phyloP scores from a whole-genome alignment of 2,329 filamentous ascomycete genomes.

The Raffaelea ambrosiae region DNA sequence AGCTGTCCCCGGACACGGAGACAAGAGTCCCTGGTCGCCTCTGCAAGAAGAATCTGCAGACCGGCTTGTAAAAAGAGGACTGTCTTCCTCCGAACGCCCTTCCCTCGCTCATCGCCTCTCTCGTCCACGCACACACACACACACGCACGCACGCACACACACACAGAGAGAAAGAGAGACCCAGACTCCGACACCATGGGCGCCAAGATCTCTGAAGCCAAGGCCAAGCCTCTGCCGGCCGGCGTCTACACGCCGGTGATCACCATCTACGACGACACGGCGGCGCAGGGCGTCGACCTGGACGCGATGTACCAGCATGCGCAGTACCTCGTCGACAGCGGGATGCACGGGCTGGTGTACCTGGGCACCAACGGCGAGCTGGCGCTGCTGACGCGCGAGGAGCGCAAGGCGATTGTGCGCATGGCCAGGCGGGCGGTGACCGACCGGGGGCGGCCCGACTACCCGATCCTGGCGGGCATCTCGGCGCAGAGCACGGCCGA shows the following conservation, averaged over 20 bases:
- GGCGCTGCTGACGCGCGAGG: constrained; percentile 28
- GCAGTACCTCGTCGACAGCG: constrained; percentile 29
- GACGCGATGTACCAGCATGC: constrained; percentile 35
- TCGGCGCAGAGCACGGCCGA: constrained; percentile 27
- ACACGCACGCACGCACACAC: no score
- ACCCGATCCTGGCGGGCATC: constrained; percentile 36
- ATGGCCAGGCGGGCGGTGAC: constrained; percentile 28
- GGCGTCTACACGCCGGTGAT: constrained; percentile 39
- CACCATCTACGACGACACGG: constrained; percentile 32
- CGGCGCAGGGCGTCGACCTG: constrained; percentile 31
- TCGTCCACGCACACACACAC: no score
- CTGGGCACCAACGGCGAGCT: constrained; percentile 39
- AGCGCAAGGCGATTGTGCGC: constrained; percentile 31
- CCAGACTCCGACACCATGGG: not conserved
- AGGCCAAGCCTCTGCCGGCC: constrained; percentile 27
- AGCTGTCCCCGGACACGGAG: no score
- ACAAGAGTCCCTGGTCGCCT: no score
- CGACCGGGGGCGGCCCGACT: constrained; percentile 18
- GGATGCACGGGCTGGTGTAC: constrained; percentile 36
- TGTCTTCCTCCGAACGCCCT: no score
- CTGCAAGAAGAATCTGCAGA: no score
- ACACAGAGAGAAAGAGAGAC: no score
- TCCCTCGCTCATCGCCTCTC: no score
- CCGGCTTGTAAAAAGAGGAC: no score
- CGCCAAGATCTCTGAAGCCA: constrained; percentile 13